Evolutionary conservation across 257 asterid genomes (phyloP).

Genomic region (Nicotiana knightiana): DNA sequence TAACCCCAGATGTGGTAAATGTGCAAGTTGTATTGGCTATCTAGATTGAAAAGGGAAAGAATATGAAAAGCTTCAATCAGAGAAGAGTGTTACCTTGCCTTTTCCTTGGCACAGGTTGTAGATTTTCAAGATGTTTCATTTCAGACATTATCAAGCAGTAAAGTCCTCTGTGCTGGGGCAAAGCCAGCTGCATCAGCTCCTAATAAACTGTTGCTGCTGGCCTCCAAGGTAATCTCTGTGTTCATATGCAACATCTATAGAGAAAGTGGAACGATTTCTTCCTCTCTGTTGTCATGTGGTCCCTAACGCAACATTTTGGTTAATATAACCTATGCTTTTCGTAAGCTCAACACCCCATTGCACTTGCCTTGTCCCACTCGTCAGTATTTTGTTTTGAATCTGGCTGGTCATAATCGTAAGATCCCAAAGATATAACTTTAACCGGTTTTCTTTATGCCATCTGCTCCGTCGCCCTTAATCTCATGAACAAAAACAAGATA

Average conservation of each 20-base stretch:
- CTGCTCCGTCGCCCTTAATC: background rate
- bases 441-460: background rate
- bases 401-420: background rate
- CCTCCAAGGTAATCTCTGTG: conserved; percentile 53
- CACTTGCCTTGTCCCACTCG: background rate
- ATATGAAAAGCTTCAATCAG: conserved; percentile 5
- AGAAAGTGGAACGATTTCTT: background rate
- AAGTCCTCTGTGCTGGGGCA: conserved; percentile 89
- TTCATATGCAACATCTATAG: background rate
- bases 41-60: background rate
- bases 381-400: background rate
- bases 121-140: conserved; percentile 72
- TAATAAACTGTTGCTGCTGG: conserved; percentile 60
- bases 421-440: background rate
- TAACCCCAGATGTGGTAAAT: conserved; percentile 92
- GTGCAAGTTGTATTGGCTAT: conserved; percentile 8
- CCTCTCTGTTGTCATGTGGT: background rate
- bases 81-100: conserved; percentile 16
- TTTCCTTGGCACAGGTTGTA: conserved; percentile 46
- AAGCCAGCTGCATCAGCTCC: conserved; percentile 62
- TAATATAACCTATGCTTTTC: background rate
- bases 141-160: conserved; percentile 51
- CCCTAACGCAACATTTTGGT: background rate
- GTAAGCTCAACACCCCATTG: background rate
- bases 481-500: background rate